Evolutionary conservation across 352 stramenopile genomes (phyloP), one percentile per base, ranked within the genome.

Genomic region (Elongisporangium undulatum): DNA sequence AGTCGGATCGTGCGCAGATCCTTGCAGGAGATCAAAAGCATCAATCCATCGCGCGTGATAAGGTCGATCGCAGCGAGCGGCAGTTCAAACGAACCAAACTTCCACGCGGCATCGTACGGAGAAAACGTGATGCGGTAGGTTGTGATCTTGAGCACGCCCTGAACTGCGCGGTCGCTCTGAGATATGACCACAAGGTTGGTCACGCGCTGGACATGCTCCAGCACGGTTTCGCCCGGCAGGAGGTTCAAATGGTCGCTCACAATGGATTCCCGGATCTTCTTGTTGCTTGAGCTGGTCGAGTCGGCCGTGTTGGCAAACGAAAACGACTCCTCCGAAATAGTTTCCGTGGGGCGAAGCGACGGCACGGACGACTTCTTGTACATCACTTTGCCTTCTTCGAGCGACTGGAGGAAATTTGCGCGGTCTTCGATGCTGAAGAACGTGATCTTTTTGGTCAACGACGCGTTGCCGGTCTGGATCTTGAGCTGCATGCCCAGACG

Each of bases 181-280:
- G 82, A 85, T 74, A 95, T 92, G 3, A 92, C 78, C 21, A 95
- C 85, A 6, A 95, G 62, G 55, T 93, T 90, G 12, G 86, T 95
- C 52, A 94, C 86, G 52, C 84, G 84, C 69, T 95, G 81, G 22
- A 94, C 84, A 48, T 92, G 72, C 49, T 93, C 84, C 10, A 92
- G 62, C 60, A 94, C 82, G 21, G 67, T 71, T 55, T 95, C 87
- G 13, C 81, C 83, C 1, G 80, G 81, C 3, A 92, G 63, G 39
- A 83, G 53, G 19, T 63, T 62, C 51, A 88, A 88, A 22, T 83
- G 72, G 57, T 88, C 80, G n/a, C 58, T 77, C 49, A 85, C 70
- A n/a, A 89, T 70, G 52, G 81, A 87, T 19, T 91, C 79, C 24
- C 79, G 72, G 21, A 83, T 62, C 52, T 79, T 82, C 1, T 84